Evolutionary conservation across 495 filamentous ascomycete species (phyloP).

Genomic region (Daldinia grandis): DNA sequence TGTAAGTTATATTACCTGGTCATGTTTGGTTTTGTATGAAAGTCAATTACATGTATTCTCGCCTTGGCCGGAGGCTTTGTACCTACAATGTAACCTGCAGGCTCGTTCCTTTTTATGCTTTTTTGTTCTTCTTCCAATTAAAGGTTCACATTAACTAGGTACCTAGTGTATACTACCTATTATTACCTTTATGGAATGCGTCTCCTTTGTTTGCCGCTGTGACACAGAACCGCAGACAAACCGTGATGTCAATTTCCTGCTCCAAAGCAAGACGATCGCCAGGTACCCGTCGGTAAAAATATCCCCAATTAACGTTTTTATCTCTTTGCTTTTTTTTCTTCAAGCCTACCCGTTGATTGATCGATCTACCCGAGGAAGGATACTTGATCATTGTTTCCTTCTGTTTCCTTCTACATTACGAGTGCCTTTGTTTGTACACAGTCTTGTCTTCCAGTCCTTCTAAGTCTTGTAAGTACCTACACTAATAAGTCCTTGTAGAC

Average conservation of each 20-base stretch:
- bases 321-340: not conserved
- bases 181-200: not conserved
- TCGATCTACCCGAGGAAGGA: not conserved
- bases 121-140: slow-evolving; percentile 1
- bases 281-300: not conserved
- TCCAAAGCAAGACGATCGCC: not conserved
- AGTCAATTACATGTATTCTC: not conserved
- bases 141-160: not conserved
- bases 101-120: not conserved
- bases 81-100: not conserved
- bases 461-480: not conserved
- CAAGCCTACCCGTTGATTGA: not conserved
- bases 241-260: not conserved
- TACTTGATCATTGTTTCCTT: not conserved
- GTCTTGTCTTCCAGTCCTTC: not conserved
- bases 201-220: slow-evolving; percentile 23
- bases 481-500: slow-evolving; percentile 1
- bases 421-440: not conserved
- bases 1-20: not conserved
- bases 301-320: not conserved
- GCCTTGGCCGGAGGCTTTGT: not conserved
- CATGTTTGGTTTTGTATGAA: too few relatives aligned
- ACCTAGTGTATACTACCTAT: not conserved
- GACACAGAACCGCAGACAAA: not conserved
- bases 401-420: not conserved